Percentiles rank a stretch among this genome's conserved stretches.
Evolutionary conservation across 1,139 yeast genomes (phyloP).

Genomic region (Magnusiomyces magnusii): DNA sequence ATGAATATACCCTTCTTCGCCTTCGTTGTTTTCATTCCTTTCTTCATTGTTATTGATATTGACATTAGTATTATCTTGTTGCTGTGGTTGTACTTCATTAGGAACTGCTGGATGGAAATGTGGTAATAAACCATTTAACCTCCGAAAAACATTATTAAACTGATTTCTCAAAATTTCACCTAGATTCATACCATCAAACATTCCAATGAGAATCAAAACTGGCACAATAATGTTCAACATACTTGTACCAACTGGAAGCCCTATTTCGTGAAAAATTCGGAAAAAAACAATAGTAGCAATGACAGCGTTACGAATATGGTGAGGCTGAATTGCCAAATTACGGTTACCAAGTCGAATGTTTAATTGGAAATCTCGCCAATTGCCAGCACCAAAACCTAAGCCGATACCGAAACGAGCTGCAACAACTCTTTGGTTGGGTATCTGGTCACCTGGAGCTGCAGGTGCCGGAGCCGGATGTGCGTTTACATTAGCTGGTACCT

Average conservation of each 20-base stretch:
- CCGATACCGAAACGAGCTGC: neutral
- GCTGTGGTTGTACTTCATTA: neutral
- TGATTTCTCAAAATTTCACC: neutral
- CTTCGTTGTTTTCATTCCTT: neutral
- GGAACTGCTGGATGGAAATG: conserved; percentile 1
- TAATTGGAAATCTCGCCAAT: neutral
- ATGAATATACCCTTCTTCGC: neutral
- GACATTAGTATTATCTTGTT: neutral
- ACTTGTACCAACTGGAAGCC: neutral
- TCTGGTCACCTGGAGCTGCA: neutral
- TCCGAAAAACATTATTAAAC: neutral
- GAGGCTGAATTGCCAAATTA: neutral
- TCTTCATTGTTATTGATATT: neutral
- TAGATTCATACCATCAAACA: neutral
- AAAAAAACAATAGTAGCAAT: neutral
- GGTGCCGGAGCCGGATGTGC: neutral
- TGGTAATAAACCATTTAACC: neutral
- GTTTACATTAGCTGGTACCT: neutral
- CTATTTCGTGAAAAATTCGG: neutral
- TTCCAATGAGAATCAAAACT: neutral
- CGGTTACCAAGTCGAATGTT: neutral
- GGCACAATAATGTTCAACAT: neutral
- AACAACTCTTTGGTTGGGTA: neutral
- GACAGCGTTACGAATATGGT: neutral
- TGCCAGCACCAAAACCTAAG: neutral